Conservation (phyloP, 139 green algal species). For the Diplosphaera chodatii region DNA sequence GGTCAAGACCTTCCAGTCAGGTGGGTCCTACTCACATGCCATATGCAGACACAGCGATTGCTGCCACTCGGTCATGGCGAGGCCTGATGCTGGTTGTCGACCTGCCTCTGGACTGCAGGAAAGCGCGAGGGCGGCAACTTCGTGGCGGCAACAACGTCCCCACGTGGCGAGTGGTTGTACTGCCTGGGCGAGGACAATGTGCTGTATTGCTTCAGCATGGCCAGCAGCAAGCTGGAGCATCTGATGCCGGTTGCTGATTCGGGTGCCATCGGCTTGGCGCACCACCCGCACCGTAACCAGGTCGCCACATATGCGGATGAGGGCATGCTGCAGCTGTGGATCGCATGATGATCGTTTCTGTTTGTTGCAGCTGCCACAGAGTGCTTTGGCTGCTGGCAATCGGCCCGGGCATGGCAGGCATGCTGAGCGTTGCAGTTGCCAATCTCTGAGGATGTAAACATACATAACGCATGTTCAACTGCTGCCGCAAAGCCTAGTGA, state of each 20-base stretch:
- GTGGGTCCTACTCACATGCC: too few species aligned
- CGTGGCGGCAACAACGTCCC: constrained; percentile 58
- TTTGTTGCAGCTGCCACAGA: too few species aligned
- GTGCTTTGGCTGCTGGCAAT: too few species aligned
- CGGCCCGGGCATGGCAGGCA: too few species aligned
- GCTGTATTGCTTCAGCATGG: constrained; percentile 71
- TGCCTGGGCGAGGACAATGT: constrained; percentile 78
- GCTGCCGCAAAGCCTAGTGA: too few species aligned
- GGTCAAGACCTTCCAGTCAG: constrained; percentile 67
- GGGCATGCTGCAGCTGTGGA: constrained; percentile 80
- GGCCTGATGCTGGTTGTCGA: too few species aligned
- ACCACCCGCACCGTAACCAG: constrained; percentile 91
- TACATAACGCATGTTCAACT: too few species aligned
- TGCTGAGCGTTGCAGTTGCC: too few species aligned
- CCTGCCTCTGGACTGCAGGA: too few species aligned
- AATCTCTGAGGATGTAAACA: too few species aligned
- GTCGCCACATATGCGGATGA: constrained; percentile 82
- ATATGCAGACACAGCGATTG: background rate
- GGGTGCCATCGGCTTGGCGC: constrained; percentile 77
- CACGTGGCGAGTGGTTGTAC: constrained; percentile 85
- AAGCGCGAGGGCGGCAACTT: constrained; percentile 77
- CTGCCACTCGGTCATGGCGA: too few species aligned
- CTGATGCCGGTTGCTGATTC: constrained; percentile 81
- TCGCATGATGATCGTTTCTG: too few species aligned
- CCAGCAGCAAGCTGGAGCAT: constrained; percentile 76